Base-by-base conservation (phyloP, 441 rosid genomes). In the Populus hybrid region DNA sequence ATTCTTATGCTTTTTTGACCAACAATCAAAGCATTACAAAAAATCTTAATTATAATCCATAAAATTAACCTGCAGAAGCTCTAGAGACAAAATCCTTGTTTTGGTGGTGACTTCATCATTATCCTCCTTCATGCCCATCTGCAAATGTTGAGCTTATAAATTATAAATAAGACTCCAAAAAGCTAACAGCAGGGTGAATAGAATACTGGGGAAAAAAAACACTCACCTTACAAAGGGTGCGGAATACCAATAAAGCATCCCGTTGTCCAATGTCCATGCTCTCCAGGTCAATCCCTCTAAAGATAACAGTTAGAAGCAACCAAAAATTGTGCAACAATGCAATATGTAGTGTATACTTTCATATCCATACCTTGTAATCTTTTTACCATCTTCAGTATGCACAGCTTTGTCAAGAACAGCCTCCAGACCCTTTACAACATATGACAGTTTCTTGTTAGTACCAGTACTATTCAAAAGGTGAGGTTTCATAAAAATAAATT, bases 81-180 rank as follows among this genome's bases (percentile, higher is more conserved):
- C 99, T 76, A 97, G 93, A 81, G 99, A 97, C 85, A 97, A 81
- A 78, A 97, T 90, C 72, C 97, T 90, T 69, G 97, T 94, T 89
- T 92, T 97, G 78, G 85, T 88, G 40, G 99, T 94, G 81, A 97
- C 93, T 85, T 94, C 99, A 88, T 94, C 99, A 79, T 74, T 90
- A 78, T 93, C 99, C 87, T 97, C 99, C 87, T 97, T 97, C 99
- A 94, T 94, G 79, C 97, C 94, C 98, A 94, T 97, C 99, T 97
- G 91, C 83, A 84, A 35, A 69, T 8, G 70, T 71, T 77, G 66
- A 50, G 71, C 71, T 73, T 20, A 69, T 50, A 79, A 59, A 73
- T 74, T 72, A 81, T 77, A 81, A 73, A 50, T 36, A 59, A 81
- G 76, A 61, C 61, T 64, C 78, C 71, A 75, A 77, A 84, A 85